Evolutionary conservation across 1,284 basidiomycete genomes (phyloP).

Genomic region (Butyriboletus appendiculatus): DNA sequence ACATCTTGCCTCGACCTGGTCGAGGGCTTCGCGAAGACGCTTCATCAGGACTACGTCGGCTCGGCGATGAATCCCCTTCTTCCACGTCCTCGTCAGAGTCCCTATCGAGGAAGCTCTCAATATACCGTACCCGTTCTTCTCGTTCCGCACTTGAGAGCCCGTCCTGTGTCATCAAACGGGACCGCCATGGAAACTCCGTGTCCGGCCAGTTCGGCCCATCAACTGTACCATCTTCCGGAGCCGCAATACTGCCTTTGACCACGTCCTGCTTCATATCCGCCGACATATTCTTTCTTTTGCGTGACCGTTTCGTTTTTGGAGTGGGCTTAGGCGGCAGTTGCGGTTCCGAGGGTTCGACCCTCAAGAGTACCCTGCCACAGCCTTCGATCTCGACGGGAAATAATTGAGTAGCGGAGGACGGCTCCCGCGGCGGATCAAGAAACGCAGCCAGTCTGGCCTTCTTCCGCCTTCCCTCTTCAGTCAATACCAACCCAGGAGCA

Average conservation of each 20-base stretch:
- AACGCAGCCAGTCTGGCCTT: slow-evolving; percentile 66
- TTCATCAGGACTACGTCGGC: slow-evolving; percentile 20
- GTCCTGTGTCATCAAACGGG: slow-evolving; percentile 54
- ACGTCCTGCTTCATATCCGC: slow-evolving; percentile 22
- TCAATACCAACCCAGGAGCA: slow-evolving; percentile 39
- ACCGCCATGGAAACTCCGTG: slow-evolving; percentile 70
- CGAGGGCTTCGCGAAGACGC: slow-evolving; percentile 33
- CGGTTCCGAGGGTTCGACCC: slow-evolving; percentile 42
- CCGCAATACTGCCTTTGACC: slow-evolving; percentile 7
- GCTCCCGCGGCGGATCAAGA: slow-evolving; percentile 28
- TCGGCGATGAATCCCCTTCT: slow-evolving; percentile 12
- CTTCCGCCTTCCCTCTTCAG: slow-evolving; percentile 64
- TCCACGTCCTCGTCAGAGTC: slow-evolving; percentile 39
- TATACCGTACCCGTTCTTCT: slow-evolving; percentile 47
- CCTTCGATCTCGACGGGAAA: slow-evolving; percentile 64
- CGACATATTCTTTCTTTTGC: slow-evolving; percentile 35
- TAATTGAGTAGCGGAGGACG: slow-evolving; percentile 36
- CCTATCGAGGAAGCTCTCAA: slow-evolving; percentile 37
- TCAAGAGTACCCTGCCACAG: slow-evolving; percentile 63
- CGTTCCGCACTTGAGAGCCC: slow-evolving; percentile 53
- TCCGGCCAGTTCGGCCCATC: slow-evolving; percentile 75
- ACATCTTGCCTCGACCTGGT: slow-evolving; percentile 59
- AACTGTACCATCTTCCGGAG: slow-evolving; percentile 9
- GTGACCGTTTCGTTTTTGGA: slow-evolving; percentile 36
- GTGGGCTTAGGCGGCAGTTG: slow-evolving; percentile 29